Evolutionary conservation across 1,284 basidiomycete genomes (phyloP).

Genomic region (Heliocybe sulcata): DNA sequence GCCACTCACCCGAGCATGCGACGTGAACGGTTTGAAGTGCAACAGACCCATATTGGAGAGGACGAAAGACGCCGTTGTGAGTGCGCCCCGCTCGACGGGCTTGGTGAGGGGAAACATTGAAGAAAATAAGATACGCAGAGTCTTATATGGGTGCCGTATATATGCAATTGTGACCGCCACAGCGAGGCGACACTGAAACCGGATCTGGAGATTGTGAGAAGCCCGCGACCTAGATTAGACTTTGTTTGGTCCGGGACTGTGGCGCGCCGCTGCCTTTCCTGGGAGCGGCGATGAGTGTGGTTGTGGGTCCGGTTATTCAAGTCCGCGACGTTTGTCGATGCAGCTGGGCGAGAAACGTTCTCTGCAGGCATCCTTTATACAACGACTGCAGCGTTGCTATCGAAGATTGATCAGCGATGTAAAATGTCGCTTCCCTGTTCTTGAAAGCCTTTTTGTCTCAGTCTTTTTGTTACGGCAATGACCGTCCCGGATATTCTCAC

Average conservation of each 20-base stretch:
- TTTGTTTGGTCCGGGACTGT: neutral
- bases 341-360: neutral
- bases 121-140: neutral
- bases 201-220: neutral
- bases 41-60: neutral
- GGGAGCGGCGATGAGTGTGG: neutral
- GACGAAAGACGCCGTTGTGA: neutral
- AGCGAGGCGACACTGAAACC: neutral
- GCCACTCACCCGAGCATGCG: neutral
- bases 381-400: neutral
- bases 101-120: neutral
- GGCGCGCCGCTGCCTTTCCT: neutral
- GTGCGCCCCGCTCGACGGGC: neutral
- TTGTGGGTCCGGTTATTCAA: neutral
- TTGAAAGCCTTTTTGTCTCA: neutral
- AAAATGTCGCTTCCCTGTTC: neutral
- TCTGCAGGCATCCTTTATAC: neutral
- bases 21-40: neutral
- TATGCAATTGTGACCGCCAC: neutral
- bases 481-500: neutral
- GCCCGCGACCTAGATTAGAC: neutral
- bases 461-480: neutral
- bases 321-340: neutral
- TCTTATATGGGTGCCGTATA: neutral
- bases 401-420: neutral